Conservation (phyloP, 345 rosid genomes). For the Corchorus capsularis region DNA sequence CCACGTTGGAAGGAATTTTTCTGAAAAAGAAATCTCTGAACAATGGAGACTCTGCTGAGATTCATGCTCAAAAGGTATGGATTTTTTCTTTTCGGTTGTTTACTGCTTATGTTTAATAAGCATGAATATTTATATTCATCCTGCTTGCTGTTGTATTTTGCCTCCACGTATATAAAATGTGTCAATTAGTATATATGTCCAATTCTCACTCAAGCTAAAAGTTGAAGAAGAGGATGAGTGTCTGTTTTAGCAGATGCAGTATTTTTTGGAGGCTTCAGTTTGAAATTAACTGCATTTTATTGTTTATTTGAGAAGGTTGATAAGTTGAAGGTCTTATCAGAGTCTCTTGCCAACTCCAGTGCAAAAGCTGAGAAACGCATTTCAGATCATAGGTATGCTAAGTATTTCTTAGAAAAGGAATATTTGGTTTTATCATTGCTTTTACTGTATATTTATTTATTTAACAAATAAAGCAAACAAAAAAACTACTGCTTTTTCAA, state of each 20-base stretch:
- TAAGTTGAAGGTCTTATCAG: constrained; percentile 88
- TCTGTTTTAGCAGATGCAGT: constrained; percentile 3
- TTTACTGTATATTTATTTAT: background rate
- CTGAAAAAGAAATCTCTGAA: constrained; percentile 63
- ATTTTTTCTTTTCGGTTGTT: constrained; percentile 2
- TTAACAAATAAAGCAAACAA: background rate
- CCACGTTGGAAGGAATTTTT: constrained; percentile 79
- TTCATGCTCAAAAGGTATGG: constrained; percentile 89
- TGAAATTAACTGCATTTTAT: background rate
- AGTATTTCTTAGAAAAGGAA: background rate
- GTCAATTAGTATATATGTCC: background rate
- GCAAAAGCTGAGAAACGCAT: constrained; percentile 90
- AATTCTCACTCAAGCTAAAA: background rate
- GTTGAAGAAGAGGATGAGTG: background rate
- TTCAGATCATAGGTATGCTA: constrained; percentile 12
- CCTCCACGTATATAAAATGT: background rate
- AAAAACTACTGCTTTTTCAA: background rate
- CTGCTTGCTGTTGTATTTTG: constrained; percentile 6
- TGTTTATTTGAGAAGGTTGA: constrained; percentile 35
- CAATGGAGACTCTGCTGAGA: constrained; percentile 84
- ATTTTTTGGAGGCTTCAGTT: background rate
- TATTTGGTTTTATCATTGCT: constrained; percentile 3
- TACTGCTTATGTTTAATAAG: constrained; percentile 5
- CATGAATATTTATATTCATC: background rate
- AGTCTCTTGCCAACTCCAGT: constrained; percentile 78